Evolutionary conservation across 176 grass and related monocot genomes (phyloP).

Genomic region (Oryza punctata): DNA sequence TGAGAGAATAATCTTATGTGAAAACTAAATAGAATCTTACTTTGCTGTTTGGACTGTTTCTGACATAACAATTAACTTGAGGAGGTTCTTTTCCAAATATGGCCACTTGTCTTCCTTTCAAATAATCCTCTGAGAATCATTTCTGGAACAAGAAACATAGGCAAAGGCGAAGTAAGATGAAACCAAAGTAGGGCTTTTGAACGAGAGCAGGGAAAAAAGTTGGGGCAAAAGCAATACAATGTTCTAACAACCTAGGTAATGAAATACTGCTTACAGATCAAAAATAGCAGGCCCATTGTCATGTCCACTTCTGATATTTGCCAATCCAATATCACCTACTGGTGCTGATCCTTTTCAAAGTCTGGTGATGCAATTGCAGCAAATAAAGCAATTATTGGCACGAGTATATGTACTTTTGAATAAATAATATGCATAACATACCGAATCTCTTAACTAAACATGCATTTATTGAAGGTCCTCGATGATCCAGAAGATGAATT

Average conservation of each 20-base stretch:
- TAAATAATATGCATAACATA: slow-evolving; percentile 3
- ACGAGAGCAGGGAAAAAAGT: neutral
- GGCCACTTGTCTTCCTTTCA: neutral
- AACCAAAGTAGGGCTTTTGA: neutral
- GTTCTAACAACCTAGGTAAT: neutral
- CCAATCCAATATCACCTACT: slow-evolving; percentile 11
- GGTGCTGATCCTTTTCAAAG: neutral
- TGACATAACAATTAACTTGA: neutral
- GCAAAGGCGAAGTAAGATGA: neutral
- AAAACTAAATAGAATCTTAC: neutral
- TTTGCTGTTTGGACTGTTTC: neutral
- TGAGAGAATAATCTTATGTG: neutral
- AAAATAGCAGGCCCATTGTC: neutral
- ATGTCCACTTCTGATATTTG: neutral
- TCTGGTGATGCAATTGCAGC: neutral
- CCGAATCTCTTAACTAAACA: slow-evolving; percentile 19
- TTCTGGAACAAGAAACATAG: neutral
- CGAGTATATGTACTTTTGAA: neutral
- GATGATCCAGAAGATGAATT: slow-evolving; percentile 6
- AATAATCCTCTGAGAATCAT: neutral
- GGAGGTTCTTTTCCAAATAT: neutral
- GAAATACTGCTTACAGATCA: slow-evolving; percentile 6
- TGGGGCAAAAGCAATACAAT: neutral
- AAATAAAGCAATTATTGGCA: slow-evolving; percentile 19
- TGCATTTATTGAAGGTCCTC: neutral